phyloP scores from a whole-genome alignment of 768 basidiomycete species.

The Cytidiella melzeri region DNA sequence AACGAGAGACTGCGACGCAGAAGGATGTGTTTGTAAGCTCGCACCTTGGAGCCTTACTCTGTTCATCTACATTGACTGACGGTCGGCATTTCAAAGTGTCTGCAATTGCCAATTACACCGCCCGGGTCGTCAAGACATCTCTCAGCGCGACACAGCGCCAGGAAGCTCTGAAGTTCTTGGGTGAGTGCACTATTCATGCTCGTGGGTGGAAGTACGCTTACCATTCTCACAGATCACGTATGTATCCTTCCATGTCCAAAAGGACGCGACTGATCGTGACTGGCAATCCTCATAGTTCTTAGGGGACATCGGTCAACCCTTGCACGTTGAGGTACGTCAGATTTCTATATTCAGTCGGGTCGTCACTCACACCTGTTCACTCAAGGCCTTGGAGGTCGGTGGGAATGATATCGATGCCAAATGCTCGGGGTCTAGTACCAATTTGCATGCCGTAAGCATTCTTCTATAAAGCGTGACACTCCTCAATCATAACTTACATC shows the following conservation, averaged over 20 bases:
- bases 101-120: conserved; percentile 54
- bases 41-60: neutral
- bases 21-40: conserved; percentile 24
- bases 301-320: conserved; percentile 24
- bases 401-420: conserved; percentile 23
- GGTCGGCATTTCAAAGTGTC: conserved; percentile 36
- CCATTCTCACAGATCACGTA: conserved; percentile 8
- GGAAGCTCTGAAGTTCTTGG: conserved; percentile 49
- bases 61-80: neutral
- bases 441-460: conserved; percentile 19
- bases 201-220: neutral
- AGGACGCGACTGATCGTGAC: too few relatives aligned
- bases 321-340: conserved; percentile 20
- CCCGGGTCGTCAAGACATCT: conserved; percentile 37
- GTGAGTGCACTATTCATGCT: conserved; percentile 10
- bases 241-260: too few relatives aligned
- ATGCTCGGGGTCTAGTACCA: conserved; percentile 20
- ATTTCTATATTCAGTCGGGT: neutral
- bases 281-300: conserved; percentile 14
- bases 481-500: neutral
- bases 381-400: conserved; percentile 20
- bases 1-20: conserved; percentile 38
- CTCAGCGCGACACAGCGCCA: conserved; percentile 38
- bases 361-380: neutral
- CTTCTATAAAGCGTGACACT: too few relatives aligned